Base-by-base conservation (phyloP, 768 basidiomycete genomes). In the Wakefieldia striispora region DNA sequence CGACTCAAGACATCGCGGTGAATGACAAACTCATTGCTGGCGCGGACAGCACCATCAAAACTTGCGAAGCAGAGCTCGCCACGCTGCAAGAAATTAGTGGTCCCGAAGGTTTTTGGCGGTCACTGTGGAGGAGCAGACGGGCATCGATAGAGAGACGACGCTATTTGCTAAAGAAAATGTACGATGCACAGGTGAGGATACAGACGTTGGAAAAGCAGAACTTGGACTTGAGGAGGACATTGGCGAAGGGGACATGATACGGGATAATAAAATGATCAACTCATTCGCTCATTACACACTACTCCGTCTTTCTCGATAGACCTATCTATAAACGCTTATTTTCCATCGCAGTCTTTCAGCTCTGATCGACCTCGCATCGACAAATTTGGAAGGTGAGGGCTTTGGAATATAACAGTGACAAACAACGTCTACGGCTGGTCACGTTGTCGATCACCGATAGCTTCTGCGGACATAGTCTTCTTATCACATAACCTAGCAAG, bases 111-210 rank as follows among this genome's bases (percentile, higher is more conserved):
- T 68, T 71, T 44, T 75, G 71, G 39, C 58, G 60, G 23, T 70
- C 67, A 40, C 65, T 72, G 58, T 77, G 75, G 66, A 72, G 73
- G 34, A 73, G 74, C 50, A 70, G 69, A 54, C 70, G 66, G 14
- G 83, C 83, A 1, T 75, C 83, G 37, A 72, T 71, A 27, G 73
- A 77, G 50, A 77, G 95, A 50, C 81, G 80, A 19, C 75, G 72
- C 33, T 88, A 85, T 65, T 67, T 97, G 44, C 66, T 86, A 57
- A 77, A 79, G 49, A 95, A 89, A 73, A 86, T 98, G 81, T 72
- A 75, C 12, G 75, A 73, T 26, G 82, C 84, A 3, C 79, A 85
- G 63, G 72, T 71, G 56, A 91, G 86, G 69, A 71, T 94, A 29
- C 83, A 84, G 55, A 61, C 54, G 26, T 62, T 93, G 66, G 93